Percentiles rank a stretch among this genome's conserved stretches.
phyloP scores from a whole-genome alignment of 495 filamentous ascomycete species.

The Aspergillus campestris region DNA sequence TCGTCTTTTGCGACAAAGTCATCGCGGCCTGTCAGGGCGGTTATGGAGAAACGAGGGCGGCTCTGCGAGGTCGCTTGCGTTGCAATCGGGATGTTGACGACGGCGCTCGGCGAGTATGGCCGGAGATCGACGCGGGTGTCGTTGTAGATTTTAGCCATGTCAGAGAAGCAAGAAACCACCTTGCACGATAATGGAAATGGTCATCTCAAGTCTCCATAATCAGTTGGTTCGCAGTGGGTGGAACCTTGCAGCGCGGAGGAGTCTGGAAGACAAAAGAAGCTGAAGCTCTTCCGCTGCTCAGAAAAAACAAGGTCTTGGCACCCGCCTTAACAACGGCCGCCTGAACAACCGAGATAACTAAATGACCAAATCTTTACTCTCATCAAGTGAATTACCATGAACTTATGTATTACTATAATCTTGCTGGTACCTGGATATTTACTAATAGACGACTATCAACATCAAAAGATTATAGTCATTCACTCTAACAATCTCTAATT shows the following conservation, averaged over 20 bases:
- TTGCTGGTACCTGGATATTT: too few species aligned
- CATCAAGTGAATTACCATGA: too few species aligned
- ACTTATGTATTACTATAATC: too few species aligned
- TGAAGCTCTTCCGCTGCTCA: constrained; percentile 26
- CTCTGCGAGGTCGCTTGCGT: constrained; percentile 33
- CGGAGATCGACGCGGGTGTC: constrained; percentile 80
- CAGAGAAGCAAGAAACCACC: constrained; percentile 17
- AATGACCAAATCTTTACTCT: too few species aligned
- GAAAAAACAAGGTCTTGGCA: constrained; percentile 42
- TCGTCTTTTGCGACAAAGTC: constrained; percentile 55
- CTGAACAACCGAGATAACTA: too few species aligned
- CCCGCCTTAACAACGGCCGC: constrained; percentile 6
- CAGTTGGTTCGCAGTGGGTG: constrained; percentile 10
- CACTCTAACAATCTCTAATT: background rate
- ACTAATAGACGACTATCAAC: too few species aligned
- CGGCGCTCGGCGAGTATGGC: constrained; percentile 56
- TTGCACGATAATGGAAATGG: constrained; percentile 13
- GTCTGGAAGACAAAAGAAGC: constrained; percentile 26
- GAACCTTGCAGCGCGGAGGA: constrained; percentile 8
- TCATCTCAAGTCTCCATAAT: constrained; percentile 34
- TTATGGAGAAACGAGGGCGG: constrained; percentile 38
- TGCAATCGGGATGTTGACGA: constrained; percentile 68
- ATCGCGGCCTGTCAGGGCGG: constrained; percentile 27
- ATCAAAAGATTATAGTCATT: too few species aligned
- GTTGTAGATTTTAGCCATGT: constrained; percentile 60